These are phyloP conservation scores for Suillus cothurnatus DNA, from an alignment of 768 basidiomycete genomes.

Conservation along the genomic window DNA sequence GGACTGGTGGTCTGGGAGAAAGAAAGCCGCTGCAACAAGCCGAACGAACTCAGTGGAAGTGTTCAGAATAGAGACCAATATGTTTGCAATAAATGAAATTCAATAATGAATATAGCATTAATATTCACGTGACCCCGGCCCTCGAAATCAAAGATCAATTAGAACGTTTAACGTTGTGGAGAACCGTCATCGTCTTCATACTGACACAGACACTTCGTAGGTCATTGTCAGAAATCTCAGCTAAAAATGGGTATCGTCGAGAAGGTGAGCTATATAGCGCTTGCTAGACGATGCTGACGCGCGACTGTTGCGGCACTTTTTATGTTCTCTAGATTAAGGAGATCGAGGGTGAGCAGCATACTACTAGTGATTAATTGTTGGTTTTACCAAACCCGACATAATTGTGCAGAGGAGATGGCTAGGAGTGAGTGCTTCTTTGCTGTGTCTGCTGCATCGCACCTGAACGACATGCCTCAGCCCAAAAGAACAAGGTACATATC, in stretches of 20 bases:
- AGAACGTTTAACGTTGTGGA: background rate
- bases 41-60: background rate
- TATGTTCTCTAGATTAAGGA: slow-evolving; percentile 76
- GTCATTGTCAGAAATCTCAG: background rate
- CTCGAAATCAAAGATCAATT: background rate
- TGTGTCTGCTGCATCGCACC: slow-evolving; percentile 7
- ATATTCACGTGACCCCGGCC: slow-evolving; percentile 1
- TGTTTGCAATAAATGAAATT: background rate
- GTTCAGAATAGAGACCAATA: background rate
- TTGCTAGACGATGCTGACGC: slow-evolving; percentile 3
- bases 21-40: slow-evolving; percentile 1
- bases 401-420: slow-evolving; percentile 87
- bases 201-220: background rate
- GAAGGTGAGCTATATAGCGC: slow-evolving; percentile 54
- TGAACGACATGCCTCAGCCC: slow-evolving; percentile 50
- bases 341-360: slow-evolving; percentile 76
- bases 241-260: slow-evolving; percentile 88
- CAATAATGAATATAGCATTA: background rate
- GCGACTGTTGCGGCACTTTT: slow-evolving; percentile 6
- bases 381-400: background rate
- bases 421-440: slow-evolving; percentile 65
- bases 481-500: slow-evolving; percentile 87
- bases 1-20: background rate
- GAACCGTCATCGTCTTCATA: background rate
- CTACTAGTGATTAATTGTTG: background rate